phyloP scores from a whole-genome alignment of 2,329 filamentous ascomycete genomes.

The Beauveria varroae region DNA sequence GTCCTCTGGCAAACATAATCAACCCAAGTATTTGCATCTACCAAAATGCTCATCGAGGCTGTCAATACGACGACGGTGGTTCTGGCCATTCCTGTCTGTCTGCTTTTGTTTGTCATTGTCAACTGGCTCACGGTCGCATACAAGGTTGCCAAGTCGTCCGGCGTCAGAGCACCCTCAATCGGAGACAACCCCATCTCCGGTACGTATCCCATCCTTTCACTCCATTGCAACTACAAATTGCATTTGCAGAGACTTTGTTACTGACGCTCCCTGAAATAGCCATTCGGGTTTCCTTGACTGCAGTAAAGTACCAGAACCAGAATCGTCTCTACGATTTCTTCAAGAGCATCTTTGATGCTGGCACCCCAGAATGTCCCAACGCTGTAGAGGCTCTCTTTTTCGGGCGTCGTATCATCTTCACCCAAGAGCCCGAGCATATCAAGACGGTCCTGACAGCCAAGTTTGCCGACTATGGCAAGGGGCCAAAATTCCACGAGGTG shows the following conservation, averaged over 20 bases:
- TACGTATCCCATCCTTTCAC: background rate
- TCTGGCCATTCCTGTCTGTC: background rate
- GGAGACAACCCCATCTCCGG: slow-evolving; percentile 3
- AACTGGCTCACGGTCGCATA: background rate
- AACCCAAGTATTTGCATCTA: background rate
- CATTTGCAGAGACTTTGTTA: background rate
- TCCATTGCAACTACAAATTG: background rate
- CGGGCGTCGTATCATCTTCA: slow-evolving; percentile 34
- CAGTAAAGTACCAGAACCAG: slow-evolving; percentile 8
- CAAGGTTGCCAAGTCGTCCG: slow-evolving; percentile 1
- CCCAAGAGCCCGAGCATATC: slow-evolving; percentile 48
- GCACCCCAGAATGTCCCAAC: slow-evolving; percentile 26
- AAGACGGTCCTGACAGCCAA: slow-evolving; percentile 49
- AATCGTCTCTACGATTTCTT: slow-evolving; percentile 27
- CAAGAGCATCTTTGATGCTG: slow-evolving; percentile 21
- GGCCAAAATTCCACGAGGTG: slow-evolving; percentile 31
- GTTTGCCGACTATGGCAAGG: slow-evolving; percentile 47
- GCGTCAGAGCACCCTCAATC: slow-evolving; percentile 1
- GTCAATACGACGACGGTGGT: background rate
- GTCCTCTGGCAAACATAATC: background rate
- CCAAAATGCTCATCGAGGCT: background rate
- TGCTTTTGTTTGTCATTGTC: background rate
- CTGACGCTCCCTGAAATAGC: background rate
- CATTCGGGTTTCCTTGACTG: background rate
- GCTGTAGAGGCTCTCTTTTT: slow-evolving; percentile 29